phyloP scores from a whole-genome alignment of 441 rosid species.

The Biscutella laevigata region DNA sequence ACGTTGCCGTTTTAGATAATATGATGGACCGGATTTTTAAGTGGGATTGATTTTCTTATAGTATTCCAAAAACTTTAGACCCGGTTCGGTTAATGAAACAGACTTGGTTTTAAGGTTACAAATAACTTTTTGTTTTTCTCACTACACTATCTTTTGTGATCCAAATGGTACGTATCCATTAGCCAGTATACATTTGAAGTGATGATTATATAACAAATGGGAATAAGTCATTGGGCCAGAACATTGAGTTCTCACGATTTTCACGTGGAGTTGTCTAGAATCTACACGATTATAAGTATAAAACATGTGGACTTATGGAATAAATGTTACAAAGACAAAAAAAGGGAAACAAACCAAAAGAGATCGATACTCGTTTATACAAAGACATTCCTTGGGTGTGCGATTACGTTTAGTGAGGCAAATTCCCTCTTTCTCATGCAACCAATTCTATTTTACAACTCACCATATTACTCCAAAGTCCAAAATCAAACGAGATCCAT shows the following conservation, averaged over 20 bases:
- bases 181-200: slow-evolving; percentile 13
- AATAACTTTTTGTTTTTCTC: neutral
- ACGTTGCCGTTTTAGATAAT: neutral
- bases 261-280: slow-evolving; percentile 28
- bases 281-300: slow-evolving; percentile 3
- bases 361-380: slow-evolving; percentile 30
- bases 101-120: neutral
- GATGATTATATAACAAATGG: slow-evolving; percentile 6
- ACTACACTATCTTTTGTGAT: neutral
- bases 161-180: slow-evolving; percentile 19
- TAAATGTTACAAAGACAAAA: slow-evolving; percentile 18
- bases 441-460: slow-evolving; percentile 14
- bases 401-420: slow-evolving; percentile 22
- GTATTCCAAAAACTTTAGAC: neutral
- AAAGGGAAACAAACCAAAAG: slow-evolving; percentile 16
- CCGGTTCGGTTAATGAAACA: neutral
- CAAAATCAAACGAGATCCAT: neutral
- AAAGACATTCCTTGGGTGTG: slow-evolving; percentile 23
- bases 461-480: slow-evolving; percentile 7
- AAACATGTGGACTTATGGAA: slow-evolving; percentile 18
- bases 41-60: neutral
- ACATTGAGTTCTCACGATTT: slow-evolving; percentile 9
- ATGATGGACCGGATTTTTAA: neutral
- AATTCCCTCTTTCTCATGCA: slow-evolving; percentile 27
- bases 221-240: slow-evolving; percentile 17